Percentiles rank a stretch among this genome's conserved stretches.
Conservation (phyloP, 2,329 filamentous ascomycete species). For the Dichotomopilus funicola region DNA sequence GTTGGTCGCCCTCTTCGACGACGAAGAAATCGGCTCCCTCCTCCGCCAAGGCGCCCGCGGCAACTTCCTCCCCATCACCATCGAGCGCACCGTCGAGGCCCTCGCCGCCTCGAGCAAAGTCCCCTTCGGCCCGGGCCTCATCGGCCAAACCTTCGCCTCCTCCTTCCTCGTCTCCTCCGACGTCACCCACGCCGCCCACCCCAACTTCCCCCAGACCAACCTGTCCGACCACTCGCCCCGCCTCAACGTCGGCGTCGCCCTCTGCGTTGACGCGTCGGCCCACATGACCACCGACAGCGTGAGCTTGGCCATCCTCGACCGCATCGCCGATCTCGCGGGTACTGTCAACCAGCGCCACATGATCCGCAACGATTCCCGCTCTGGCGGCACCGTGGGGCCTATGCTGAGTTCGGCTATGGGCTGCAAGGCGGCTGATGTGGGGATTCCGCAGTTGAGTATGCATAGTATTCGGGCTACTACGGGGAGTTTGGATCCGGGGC, state of each 20-base stretch:
- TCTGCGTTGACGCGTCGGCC: constrained; percentile 79
- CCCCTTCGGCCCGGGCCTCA: constrained; percentile 51
- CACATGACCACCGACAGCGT: constrained; percentile 95
- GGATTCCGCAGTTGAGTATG: constrained; percentile 89
- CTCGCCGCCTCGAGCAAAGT: constrained; percentile 44
- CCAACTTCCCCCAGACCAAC: constrained; percentile 83
- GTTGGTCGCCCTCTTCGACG: constrained; percentile 89
- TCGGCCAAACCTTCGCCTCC: constrained; percentile 80
- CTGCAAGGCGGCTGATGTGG: constrained; percentile 76
- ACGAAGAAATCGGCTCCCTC: constrained; percentile 90
- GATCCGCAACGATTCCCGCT: constrained; percentile 85
- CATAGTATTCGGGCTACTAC: constrained; percentile 87
- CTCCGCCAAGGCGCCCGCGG: constrained; percentile 83
- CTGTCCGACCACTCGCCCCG: constrained; percentile 79
- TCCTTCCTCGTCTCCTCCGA: constrained; percentile 91
- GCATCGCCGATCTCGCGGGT: constrained; percentile 67
- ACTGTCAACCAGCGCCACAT: constrained; percentile 80
- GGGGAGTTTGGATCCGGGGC: constrained; percentile 74
- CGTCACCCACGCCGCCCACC: constrained; percentile 89
- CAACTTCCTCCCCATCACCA: constrained; percentile 76
- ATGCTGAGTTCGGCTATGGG: constrained; percentile 78
- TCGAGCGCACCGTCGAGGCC: constrained; percentile 75
- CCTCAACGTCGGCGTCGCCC: constrained; percentile 78
- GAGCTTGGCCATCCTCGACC: constrained; percentile 71
- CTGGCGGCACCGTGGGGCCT: constrained; percentile 91